A percentile compares a stretch with the other conserved stretches of the same genome.
phyloP scores from a whole-genome alignment of 345 rosid species.

The Turnera subulata region DNA sequence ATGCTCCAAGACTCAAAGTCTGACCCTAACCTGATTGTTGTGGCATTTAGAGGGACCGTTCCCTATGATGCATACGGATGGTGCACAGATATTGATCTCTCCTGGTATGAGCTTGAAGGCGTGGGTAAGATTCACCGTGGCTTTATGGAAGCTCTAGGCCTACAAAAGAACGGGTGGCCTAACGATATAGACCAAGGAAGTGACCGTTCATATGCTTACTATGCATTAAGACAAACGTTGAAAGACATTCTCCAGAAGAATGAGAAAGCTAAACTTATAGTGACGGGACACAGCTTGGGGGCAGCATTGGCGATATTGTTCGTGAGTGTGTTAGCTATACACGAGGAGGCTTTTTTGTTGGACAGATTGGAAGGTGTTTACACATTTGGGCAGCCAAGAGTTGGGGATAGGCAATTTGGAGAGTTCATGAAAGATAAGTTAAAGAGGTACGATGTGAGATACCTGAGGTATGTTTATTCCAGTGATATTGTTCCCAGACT shows the following conservation, averaged over 20 bases:
- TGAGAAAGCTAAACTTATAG: conserved; percentile 14
- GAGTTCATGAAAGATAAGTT: conserved; percentile 7
- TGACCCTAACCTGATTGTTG: conserved; percentile 43
- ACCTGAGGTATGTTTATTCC: conserved; percentile 16
- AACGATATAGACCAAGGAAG: not conserved
- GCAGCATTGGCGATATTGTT: conserved; percentile 23
- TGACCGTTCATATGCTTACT: conserved; percentile 13
- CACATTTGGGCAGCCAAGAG: conserved; percentile 26
- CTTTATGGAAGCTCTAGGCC: conserved; percentile 59
- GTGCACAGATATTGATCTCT: conserved; percentile 47
- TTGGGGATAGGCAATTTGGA: conserved; percentile 16
- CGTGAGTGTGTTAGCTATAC: conserved; percentile 7
- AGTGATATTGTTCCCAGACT: conserved; percentile 22
- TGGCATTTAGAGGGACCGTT: conserved; percentile 58
- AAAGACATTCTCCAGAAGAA: conserved; percentile 2
- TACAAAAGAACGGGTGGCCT: conserved; percentile 32
- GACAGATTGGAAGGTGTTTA: conserved; percentile 21
- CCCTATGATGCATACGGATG: conserved; percentile 53
- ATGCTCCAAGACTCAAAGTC: conserved; percentile 36
- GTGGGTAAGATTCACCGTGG: conserved; percentile 58
- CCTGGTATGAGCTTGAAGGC: conserved; percentile 44
- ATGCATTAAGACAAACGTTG: conserved; percentile 12
- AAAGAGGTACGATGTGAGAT: conserved; percentile 3
- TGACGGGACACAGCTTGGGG: conserved; percentile 24
- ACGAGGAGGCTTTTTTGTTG: conserved; percentile 7